These are phyloP conservation scores for Didymella sp. DNA, from an alignment of 2,329 filamentous ascomycete species.

Conservation along the genomic window DNA sequence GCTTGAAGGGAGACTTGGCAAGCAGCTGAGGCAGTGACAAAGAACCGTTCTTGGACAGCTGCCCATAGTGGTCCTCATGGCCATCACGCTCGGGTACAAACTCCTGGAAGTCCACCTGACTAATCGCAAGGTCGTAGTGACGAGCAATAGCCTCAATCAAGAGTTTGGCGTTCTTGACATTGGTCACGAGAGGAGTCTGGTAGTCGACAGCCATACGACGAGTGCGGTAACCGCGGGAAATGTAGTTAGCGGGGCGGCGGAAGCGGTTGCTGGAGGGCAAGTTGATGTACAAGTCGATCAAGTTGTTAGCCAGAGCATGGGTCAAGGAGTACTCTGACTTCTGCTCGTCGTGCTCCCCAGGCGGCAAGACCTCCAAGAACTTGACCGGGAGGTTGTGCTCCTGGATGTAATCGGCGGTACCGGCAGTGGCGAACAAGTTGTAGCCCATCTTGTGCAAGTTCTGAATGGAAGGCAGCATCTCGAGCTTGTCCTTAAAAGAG, in stretches of 20 bases:
- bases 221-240: constrained; percentile 96
- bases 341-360: constrained; percentile 73
- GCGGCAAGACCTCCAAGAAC: constrained; percentile 81
- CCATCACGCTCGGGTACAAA: constrained; percentile 60
- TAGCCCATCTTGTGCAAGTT: constrained; percentile 91
- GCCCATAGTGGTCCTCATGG: constrained; percentile 38
- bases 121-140: constrained; percentile 83
- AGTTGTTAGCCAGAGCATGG: constrained; percentile 94
- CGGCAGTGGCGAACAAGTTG: constrained; percentile 94
- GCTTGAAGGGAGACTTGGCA: constrained; percentile 83
- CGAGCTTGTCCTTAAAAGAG: constrained; percentile 96
- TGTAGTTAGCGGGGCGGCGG: constrained; percentile 94
- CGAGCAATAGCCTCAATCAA: constrained; percentile 92
- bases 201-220: constrained; percentile 98
- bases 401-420: constrained; percentile 94
- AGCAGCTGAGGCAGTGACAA: constrained; percentile 73
- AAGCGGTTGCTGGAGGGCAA: constrained; percentile 98
- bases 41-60: constrained; percentile 63
- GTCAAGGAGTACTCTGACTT: constrained; percentile 97
- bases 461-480: constrained; percentile 91
- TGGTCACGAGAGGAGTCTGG: constrained; percentile 95
- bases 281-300: constrained; percentile 99
- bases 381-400: constrained; percentile 92
- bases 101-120: constrained; percentile 87
- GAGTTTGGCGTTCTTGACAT: constrained; percentile 99